phyloP scores from a whole-genome alignment of 768 basidiomycete species.

The Exidia glandulosa region DNA sequence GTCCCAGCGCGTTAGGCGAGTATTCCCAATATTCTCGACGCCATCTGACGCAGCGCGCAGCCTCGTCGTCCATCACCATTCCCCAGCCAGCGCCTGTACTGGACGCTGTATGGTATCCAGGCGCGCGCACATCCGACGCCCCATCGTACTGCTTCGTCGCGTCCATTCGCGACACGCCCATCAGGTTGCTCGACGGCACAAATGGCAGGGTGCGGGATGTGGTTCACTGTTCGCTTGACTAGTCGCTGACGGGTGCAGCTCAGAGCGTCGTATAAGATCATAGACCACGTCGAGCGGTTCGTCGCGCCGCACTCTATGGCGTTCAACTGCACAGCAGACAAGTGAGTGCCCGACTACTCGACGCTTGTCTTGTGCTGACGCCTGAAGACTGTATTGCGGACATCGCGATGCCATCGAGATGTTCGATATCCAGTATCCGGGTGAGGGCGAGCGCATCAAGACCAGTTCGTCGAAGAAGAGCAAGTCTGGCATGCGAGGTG shows the following conservation, averaged over 20 bases:
- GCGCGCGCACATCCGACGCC: conserved; percentile 45
- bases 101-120: conserved; percentile 79
- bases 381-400: conserved; percentile 69
- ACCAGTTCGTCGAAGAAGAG: conserved; percentile 69
- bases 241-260: conserved; percentile 35
- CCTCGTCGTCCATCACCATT: conserved; percentile 11
- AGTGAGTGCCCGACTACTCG: conserved; percentile 30
- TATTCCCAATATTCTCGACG: neutral
- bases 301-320: conserved; percentile 77
- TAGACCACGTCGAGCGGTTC: conserved; percentile 89
- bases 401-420: conserved; percentile 79
- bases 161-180: conserved; percentile 74
- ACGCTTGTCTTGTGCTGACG: neutral
- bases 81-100: conserved; percentile 61
- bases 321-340: conserved; percentile 59
- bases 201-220: conserved; percentile 52
- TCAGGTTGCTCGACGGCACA: conserved; percentile 71
- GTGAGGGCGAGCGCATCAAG: conserved; percentile 56
- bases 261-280: conserved; percentile 82
- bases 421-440: conserved; percentile 65
- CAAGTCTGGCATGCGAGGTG: conserved; percentile 81
- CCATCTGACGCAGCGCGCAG: neutral
- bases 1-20: no score
- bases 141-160: conserved; percentile 74
- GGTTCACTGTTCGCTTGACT: neutral